Percentiles rank a stretch among this genome's conserved stretches.
These are phyloP conservation scores for Nothophytophthora sp. DNA, from an alignment of 352 stramenopile species.

Conservation along the genomic window DNA sequence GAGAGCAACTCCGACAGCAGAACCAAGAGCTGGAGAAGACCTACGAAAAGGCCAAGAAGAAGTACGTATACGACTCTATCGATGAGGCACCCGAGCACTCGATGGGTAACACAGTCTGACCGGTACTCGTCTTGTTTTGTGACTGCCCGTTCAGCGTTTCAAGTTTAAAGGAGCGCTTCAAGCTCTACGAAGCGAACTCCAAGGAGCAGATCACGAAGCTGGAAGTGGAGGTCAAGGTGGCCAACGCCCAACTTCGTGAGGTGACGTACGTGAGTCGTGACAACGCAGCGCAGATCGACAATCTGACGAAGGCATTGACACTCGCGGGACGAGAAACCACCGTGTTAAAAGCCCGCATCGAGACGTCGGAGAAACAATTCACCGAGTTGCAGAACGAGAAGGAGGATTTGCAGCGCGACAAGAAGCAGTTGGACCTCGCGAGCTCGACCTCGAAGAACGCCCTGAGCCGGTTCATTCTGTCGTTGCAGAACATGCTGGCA, in stretches of 20 bases:
- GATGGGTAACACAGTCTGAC: too few species aligned
- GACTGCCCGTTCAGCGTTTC: too few species aligned
- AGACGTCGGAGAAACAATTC: slow-evolving; percentile 42
- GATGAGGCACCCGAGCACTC: too few species aligned
- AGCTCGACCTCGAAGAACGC: slow-evolving; percentile 52
- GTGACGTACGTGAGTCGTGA: slow-evolving; percentile 77
- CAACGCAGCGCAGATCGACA: slow-evolving; percentile 59
- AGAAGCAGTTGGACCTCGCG: slow-evolving; percentile 54
- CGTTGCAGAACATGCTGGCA: slow-evolving; percentile 66
- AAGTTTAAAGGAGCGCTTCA: slow-evolving; percentile 71
- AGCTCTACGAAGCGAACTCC: slow-evolving; percentile 71
- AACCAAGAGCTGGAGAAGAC: slow-evolving; percentile 73
- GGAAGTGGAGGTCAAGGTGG: slow-evolving; percentile 81
- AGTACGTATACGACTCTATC: slow-evolving; percentile 47
- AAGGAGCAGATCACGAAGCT: slow-evolving; percentile 84
- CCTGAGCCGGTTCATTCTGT: slow-evolving; percentile 52
- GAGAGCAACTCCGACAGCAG: slow-evolving; percentile 71
- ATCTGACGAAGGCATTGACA: slow-evolving; percentile 61
- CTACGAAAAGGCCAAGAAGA: slow-evolving; percentile 75
- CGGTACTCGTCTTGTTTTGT: too few species aligned
- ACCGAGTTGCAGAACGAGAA: slow-evolving; percentile 49
- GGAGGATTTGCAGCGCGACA: slow-evolving; percentile 60
- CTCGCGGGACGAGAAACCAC: slow-evolving; percentile 49
- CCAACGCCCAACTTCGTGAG: slow-evolving; percentile 66
- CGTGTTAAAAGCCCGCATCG: slow-evolving; percentile 35